phyloP scores from a whole-genome alignment of 129 eudicot genomes.

The Gnaphalium uliginosum region DNA sequence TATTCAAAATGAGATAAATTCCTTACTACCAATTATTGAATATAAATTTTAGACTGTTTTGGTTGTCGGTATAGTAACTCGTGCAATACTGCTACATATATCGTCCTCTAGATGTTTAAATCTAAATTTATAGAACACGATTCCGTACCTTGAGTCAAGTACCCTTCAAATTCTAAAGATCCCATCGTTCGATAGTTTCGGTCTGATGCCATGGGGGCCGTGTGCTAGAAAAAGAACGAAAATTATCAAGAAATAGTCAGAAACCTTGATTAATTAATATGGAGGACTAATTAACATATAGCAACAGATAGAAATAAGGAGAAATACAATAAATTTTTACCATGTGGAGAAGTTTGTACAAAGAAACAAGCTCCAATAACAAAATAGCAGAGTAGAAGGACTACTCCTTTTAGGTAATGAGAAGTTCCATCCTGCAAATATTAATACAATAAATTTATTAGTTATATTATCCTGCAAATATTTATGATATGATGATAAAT shows the following conservation, averaged over 20 bases:
- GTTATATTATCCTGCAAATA: too few relatives aligned
- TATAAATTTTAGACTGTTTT: too few relatives aligned
- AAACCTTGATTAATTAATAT: neutral
- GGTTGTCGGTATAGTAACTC: too few relatives aligned
- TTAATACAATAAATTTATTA: neutral
- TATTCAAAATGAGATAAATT: neutral
- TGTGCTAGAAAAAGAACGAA: conserved; percentile 21
- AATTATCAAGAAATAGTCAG: neutral
- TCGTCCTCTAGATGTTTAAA: too few relatives aligned
- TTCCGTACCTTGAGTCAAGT: neutral
- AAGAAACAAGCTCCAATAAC: conserved; percentile 74
- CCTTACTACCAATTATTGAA: neutral
- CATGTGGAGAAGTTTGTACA: conserved; percentile 41
- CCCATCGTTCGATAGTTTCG: conserved; percentile 13
- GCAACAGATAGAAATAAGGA: neutral
- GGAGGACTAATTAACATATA: too few relatives aligned
- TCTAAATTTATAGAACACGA: neutral
- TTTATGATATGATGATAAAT: neutral
- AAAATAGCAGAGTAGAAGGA: conserved; percentile 77
- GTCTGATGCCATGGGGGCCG: conserved; percentile 28
- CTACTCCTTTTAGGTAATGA: conserved; percentile 85
- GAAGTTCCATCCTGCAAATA: conserved; percentile 84
- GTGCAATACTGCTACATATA: too few relatives aligned
- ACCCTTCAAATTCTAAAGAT: conserved; percentile 42
- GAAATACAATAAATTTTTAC: conserved; percentile 24